Conservation (phyloP, 768 basidiomycete species). For the Boletus fagicola region DNA sequence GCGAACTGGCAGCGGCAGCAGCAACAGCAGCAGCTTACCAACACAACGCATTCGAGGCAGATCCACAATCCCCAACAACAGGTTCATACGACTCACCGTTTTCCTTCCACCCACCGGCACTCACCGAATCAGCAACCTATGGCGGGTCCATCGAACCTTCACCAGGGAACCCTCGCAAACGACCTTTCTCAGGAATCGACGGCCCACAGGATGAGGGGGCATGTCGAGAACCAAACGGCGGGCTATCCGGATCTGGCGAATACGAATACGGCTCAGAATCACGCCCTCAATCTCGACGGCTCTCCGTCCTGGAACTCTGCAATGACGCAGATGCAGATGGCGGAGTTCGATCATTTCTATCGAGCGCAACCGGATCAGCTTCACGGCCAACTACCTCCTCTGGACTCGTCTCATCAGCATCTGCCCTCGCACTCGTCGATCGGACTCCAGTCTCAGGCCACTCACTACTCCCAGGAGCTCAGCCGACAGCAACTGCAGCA, state of each 20-base stretch:
- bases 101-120: slow-evolving; percentile 71
- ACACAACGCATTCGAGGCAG: slow-evolving; percentile 29
- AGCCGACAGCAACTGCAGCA: slow-evolving; percentile 44
- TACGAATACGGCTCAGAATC: slow-evolving; percentile 75
- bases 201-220: slow-evolving; percentile 41
- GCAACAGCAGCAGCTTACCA: slow-evolving; percentile 32
- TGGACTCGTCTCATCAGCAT: slow-evolving; percentile 47
- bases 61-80: slow-evolving; percentile 31
- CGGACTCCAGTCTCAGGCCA: slow-evolving; percentile 33
- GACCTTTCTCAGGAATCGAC: slow-evolving; percentile 60
- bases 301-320: slow-evolving; percentile 88
- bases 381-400: slow-evolving; percentile 46
- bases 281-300: slow-evolving; percentile 73
- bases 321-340: slow-evolving; percentile 59
- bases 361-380: slow-evolving; percentile 31
- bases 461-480: slow-evolving; percentile 49
- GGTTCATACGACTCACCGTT: slow-evolving; percentile 62
- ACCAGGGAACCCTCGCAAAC: slow-evolving; percentile 54
- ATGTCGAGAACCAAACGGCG: slow-evolving; percentile 37
- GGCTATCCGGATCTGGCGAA: slow-evolving; percentile 34
- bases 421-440: slow-evolving; percentile 53
- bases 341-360: slow-evolving; percentile 48
- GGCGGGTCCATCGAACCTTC: slow-evolving; percentile 34
- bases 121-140: slow-evolving; percentile 37
- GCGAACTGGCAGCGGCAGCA: slow-evolving; percentile 38